Percentiles rank a stretch among this genome's conserved stretches.
Conservation (phyloP, 345 rosid genomes). For the Jatropha curcas region DNA sequence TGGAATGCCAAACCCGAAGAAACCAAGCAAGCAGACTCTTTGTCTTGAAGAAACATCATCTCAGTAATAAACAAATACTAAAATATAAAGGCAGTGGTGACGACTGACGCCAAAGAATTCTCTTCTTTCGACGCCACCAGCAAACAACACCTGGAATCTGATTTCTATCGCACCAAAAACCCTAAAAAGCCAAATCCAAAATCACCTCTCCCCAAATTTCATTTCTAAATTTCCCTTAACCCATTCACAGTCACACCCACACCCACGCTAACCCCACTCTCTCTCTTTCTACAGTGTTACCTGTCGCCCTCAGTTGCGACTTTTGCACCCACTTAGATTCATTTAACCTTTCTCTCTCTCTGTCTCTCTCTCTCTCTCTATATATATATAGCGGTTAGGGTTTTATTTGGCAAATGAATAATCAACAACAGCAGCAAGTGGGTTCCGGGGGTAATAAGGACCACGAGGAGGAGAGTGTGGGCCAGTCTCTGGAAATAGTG, state of each 20-base stretch:
- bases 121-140: neutral
- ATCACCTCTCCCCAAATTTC: neutral
- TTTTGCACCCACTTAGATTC: constrained; percentile 53
- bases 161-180: neutral
- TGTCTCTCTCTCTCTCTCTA: constrained; percentile 22
- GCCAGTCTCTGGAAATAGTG: constrained; percentile 32
- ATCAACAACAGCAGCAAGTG: constrained; percentile 25
- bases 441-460: constrained; percentile 32
- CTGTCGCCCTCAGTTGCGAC: constrained; percentile 98
- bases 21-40: no score
- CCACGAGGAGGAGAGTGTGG: constrained; percentile 34
- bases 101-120: neutral
- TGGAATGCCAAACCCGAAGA: no score
- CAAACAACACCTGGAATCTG: neutral
- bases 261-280: constrained; percentile 57
- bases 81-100: no score
- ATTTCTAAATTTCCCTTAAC: neutral
- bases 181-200: constrained; percentile 1
- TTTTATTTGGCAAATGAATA: constrained; percentile 51
- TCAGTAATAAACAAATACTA: no score
- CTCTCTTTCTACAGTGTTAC: constrained; percentile 45
- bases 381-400: constrained; percentile 41
- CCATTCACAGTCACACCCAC: no score
- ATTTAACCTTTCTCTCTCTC: constrained; percentile 20
- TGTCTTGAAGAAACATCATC: no score